Conservation (phyloP, 192 early-diverging fungal genomes). For the Umbelopsis vinacea region DNA sequence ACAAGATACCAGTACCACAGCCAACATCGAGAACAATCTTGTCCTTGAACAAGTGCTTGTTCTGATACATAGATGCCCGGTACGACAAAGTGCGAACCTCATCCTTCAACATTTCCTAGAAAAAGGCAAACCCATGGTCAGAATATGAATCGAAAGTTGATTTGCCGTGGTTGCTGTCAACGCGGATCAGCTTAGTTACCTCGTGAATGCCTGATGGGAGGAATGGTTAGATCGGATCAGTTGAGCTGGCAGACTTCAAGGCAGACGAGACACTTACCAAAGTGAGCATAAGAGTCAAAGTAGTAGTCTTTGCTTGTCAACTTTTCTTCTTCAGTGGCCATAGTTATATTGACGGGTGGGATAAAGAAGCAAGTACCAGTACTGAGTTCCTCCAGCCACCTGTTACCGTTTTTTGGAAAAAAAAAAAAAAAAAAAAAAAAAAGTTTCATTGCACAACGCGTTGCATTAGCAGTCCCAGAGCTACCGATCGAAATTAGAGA, state of each 20-base stretch:
- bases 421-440: slow-evolving; percentile 7
- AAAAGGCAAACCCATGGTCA: not conserved
- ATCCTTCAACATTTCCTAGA: slow-evolving; percentile 95
- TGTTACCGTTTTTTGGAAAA: not conserved
- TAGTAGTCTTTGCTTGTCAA: slow-evolving; percentile 78
- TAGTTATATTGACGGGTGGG: not conserved
- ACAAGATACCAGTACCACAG: slow-evolving; percentile 97
- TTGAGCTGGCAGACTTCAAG: slow-evolving; percentile 25
- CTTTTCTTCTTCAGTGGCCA: slow-evolving; percentile 16
- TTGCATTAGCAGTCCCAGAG: not conserved
- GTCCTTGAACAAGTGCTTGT: slow-evolving; percentile 94
- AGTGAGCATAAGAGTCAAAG: slow-evolving; percentile 99
- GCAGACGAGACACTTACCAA: slow-evolving; percentile 57
- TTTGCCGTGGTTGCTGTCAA: not conserved
- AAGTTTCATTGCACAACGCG: not conserved
- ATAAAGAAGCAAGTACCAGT: not conserved
- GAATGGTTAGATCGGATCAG: slow-evolving; percentile 2
- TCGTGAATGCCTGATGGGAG: slow-evolving; percentile 74
- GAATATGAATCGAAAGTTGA: not conserved
- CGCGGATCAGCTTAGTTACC: slow-evolving; percentile 12
- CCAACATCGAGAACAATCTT: slow-evolving; percentile 99
- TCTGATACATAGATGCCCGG: slow-evolving; percentile 93
- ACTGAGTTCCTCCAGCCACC: slow-evolving; percentile 4
- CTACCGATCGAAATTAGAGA: not conserved
- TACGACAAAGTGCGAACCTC: slow-evolving; percentile 93